These are phyloP conservation scores for Dendrobium huoshanense DNA, from an alignment of 106 monocot species.

Conservation along the genomic window DNA sequence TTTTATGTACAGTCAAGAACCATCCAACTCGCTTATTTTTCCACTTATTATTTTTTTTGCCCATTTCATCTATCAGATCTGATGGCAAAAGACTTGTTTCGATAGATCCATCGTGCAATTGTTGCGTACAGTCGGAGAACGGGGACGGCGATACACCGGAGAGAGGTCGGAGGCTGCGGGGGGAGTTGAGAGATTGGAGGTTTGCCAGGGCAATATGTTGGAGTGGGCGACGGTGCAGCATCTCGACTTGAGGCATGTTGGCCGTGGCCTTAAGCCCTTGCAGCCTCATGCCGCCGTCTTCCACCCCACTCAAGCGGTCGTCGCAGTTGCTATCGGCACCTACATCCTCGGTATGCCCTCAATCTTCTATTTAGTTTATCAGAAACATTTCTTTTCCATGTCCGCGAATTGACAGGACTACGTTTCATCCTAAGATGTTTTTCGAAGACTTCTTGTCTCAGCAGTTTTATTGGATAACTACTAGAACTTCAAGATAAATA, in stretches of 20 bases:
- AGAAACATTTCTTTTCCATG: neutral
- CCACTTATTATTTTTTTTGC: neutral
- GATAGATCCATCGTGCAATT: neutral
- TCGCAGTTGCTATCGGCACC: constrained; percentile 82
- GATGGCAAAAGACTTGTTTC: neutral
- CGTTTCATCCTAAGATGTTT: neutral
- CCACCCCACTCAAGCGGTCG: constrained; percentile 69
- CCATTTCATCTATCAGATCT: no score
- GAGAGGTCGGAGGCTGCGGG: neutral
- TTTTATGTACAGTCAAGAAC: no score
- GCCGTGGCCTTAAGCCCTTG: constrained; percentile 61
- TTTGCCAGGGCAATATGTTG: constrained; percentile 19
- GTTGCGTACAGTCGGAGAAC: neutral
- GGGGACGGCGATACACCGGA: neutral
- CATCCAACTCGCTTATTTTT: neutral
- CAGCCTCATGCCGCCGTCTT: constrained; percentile 91
- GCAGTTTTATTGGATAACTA: neutral
- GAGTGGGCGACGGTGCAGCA: constrained; percentile 90
- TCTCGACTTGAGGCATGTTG: constrained; percentile 85
- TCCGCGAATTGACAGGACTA: neutral
- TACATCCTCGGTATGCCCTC: constrained; percentile 57
- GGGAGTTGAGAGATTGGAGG: neutral
- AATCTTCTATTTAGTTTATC: neutral
- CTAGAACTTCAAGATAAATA: neutral
- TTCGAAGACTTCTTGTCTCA: neutral